Base-by-base conservation (phyloP, 1,139 yeast genomes). In the Geotrichum klebahnii region DNA sequence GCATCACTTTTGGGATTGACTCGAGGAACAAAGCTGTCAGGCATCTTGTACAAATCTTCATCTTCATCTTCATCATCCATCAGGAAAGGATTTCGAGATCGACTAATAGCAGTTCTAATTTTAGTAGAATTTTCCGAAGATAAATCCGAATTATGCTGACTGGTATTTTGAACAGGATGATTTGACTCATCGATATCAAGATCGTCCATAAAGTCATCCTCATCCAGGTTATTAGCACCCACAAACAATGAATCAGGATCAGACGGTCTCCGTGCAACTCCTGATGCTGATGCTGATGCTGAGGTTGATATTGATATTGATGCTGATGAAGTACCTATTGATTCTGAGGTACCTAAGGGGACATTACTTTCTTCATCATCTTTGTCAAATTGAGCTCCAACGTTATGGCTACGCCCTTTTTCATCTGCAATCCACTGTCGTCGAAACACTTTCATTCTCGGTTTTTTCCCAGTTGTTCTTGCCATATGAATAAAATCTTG, bases 401-500 rank as follows among this genome's bases (percentile, higher is more conserved):
- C 44, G 9, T 40, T 44, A 17, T 22, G 48, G 12, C 39, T 37
- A 12, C 22, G 23, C 10, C 33, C 17, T 54, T 59, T 65, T 51
- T 64, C 70, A 16, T 63, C 63, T 22, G 65, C 61, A 23, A 69
- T 64, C 58, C 63, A 61, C 33, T 53, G 55, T 16, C 57, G 52
- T 14, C 73, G 53, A 41, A 57, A 59, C 24, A 53, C 57, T 37
- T 60, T 58, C 55, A 71, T 56, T 2, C 46, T 40, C 9, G 59
- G 52, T 16, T 58, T 58, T 19, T 57, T 57, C 20, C 52, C 52
- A 0, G 63, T 65, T 17, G 54, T 51, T 29, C 65, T 59, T 10
- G 67, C 60, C 42, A 70, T 57, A 17, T 59, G 52, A 3, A 71
- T 55, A 53, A 79, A 82, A 62, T 86, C 95, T 49, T 73, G 70